phyloP scores from a whole-genome alignment of 2,329 filamentous ascomycete genomes.

The Aureobasidium musti region DNA sequence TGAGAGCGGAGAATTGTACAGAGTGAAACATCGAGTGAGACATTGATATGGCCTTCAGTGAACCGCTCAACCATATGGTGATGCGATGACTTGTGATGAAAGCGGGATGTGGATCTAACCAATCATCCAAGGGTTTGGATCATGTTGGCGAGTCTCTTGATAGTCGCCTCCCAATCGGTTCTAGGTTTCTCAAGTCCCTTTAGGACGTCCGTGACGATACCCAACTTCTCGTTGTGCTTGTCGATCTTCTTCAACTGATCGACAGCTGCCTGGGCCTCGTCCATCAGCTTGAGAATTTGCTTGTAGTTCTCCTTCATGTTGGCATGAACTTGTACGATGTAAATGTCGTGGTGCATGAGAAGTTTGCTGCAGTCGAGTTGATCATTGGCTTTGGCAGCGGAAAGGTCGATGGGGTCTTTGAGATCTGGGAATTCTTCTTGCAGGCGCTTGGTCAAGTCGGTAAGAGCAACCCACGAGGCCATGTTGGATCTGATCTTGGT shows the following conservation, averaged over 20 bases:
- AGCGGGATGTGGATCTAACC: too few relatives aligned
- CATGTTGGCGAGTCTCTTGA: neutral
- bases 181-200: neutral
- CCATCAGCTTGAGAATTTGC: neutral
- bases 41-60: too few relatives aligned
- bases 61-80: too few relatives aligned
- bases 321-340: neutral
- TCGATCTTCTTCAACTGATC: neutral
- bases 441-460: neutral
- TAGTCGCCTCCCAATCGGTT: neutral
- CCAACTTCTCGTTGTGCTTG: neutral
- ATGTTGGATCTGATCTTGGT: neutral
- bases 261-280: neutral
- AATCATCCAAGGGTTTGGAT: neutral
- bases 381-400: neutral
- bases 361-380: neutral
- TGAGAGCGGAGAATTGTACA: too few relatives aligned
- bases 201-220: neutral
- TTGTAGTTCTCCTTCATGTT: slow-evolving; percentile 9
- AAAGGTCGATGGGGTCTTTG: neutral
- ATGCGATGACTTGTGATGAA: neutral
- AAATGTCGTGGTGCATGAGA: neutral
- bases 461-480: neutral
- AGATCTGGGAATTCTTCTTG: neutral
- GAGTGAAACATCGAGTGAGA: too few relatives aligned